Conservation (phyloP, 768 basidiomycete species). For the Psilocybe sp. region DNA sequence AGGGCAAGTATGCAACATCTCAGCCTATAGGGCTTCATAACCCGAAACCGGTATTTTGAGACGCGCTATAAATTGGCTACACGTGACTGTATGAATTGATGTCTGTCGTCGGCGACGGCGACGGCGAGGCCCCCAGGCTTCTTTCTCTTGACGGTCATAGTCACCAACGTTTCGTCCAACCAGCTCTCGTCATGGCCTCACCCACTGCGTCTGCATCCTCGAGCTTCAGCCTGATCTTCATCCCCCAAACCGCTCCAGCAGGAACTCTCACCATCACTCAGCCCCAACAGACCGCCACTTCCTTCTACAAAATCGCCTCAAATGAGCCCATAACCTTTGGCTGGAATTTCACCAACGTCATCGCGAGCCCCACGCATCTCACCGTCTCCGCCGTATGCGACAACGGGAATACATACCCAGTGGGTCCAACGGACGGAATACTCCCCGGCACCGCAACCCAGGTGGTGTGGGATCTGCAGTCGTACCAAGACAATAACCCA, state of each 20-base stretch:
- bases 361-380: conserved; percentile 67
- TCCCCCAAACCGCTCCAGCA: conserved; percentile 36
- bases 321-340: conserved; percentile 79
- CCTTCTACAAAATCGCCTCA: conserved; percentile 85
- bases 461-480: conserved; percentile 79
- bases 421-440: conserved; percentile 73
- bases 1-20: too few relatives aligned
- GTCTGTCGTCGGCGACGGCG: too few relatives aligned
- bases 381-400: conserved; percentile 81
- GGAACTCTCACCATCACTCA: conserved; percentile 74
- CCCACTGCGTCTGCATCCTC: conserved; percentile 1
- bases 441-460: conserved; percentile 68
- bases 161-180: neutral
- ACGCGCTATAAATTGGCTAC: too few relatives aligned
- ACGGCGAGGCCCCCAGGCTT: too few relatives aligned
- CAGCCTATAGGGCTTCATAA: too few relatives aligned
- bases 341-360: conserved; percentile 83
- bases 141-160: neutral
- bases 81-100: too few relatives aligned
- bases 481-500: conserved; percentile 62
- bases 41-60: too few relatives aligned
- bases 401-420: conserved; percentile 88
- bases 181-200: neutral
- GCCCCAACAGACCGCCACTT: conserved; percentile 77
- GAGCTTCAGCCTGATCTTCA: conserved; percentile 12